Conservation (phyloP, 2,329 filamentous ascomycete species). For the Pestalotiopsis sp. region DNA sequence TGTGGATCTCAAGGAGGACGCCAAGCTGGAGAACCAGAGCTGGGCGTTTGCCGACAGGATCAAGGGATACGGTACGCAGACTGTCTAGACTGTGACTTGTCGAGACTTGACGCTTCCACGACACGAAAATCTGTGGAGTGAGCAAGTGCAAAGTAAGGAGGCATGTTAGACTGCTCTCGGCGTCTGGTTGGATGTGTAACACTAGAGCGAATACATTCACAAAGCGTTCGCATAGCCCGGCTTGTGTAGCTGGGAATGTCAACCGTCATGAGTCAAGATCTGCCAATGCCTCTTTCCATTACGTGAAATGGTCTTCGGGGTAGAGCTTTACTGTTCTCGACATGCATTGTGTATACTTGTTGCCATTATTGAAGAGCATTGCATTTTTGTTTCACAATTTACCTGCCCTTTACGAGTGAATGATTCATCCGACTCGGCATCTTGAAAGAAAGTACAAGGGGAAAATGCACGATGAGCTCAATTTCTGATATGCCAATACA, state of each 20-base stretch:
- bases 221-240: background rate
- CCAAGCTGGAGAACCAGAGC: slow-evolving; percentile 93
- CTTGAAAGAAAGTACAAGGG: background rate
- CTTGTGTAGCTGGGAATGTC: background rate
- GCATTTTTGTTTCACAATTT: too few species aligned
- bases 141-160: background rate
- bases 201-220: slow-evolving; percentile 5
- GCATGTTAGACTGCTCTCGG: background rate
- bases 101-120: background rate
- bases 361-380: too few species aligned
- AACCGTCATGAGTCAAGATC: background rate
- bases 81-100: slow-evolving; percentile 43
- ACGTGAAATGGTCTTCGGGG: background rate
- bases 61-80: slow-evolving; percentile 91
- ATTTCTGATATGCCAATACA: too few species aligned
- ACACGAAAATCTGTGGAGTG: background rate
- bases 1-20: slow-evolving; percentile 81
- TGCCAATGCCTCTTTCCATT: background rate
- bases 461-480: background rate
- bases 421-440: too few species aligned
- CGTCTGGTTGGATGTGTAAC: slow-evolving; percentile 1
- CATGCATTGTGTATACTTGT: background rate
- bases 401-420: too few species aligned
- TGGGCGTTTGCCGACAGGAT: slow-evolving; percentile 98
- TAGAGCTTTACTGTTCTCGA: too few species aligned